phyloP scores from a whole-genome alignment of 768 basidiomycete species.

The Tylopilus sp. region DNA sequence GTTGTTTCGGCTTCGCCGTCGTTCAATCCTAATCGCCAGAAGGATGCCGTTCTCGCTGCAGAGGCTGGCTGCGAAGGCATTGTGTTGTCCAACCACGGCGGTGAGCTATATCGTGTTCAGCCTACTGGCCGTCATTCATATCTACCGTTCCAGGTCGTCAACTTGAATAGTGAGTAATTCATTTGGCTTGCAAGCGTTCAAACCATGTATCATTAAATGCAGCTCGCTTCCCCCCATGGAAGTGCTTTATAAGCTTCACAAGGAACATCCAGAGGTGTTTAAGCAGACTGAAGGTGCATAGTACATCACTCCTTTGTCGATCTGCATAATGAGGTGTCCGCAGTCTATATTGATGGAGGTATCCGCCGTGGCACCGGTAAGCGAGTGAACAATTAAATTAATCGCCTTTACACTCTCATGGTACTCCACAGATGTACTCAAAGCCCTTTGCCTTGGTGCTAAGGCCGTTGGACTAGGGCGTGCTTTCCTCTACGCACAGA shows the following conservation, averaged over 20 bases:
- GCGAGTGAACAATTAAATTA: slow-evolving; percentile 9
- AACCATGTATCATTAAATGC: slow-evolving; percentile 11
- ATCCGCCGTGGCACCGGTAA: slow-evolving; percentile 73
- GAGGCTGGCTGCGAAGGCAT: slow-evolving; percentile 87
- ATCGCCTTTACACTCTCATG: background rate
- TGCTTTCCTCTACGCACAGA: slow-evolving; percentile 82
- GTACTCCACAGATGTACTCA: slow-evolving; percentile 62
- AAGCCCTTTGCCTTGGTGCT: slow-evolving; percentile 88
- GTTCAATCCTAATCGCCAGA: slow-evolving; percentile 13
- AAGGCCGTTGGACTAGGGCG: slow-evolving; percentile 84
- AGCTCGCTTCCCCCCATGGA: slow-evolving; percentile 78
- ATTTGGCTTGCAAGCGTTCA: background rate
- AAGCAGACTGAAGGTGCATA: slow-evolving; percentile 60
- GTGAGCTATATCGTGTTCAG: slow-evolving; percentile 31
- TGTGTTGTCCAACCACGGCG: slow-evolving; percentile 89
- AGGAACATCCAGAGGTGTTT: slow-evolving; percentile 73
- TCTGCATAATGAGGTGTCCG: slow-evolving; percentile 2
- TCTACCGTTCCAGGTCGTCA: slow-evolving; percentile 51
- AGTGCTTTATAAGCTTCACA: slow-evolving; percentile 69
- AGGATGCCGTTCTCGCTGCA: slow-evolving; percentile 85
- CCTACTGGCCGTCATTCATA: background rate
- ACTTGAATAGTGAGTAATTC: slow-evolving; percentile 63
- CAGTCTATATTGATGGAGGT: slow-evolving; percentile 84
- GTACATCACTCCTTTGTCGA: background rate
- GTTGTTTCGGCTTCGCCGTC: background rate